Conservation (phyloP, 2,329 filamentous ascomycete species). For the Pyricularia sp. region DNA sequence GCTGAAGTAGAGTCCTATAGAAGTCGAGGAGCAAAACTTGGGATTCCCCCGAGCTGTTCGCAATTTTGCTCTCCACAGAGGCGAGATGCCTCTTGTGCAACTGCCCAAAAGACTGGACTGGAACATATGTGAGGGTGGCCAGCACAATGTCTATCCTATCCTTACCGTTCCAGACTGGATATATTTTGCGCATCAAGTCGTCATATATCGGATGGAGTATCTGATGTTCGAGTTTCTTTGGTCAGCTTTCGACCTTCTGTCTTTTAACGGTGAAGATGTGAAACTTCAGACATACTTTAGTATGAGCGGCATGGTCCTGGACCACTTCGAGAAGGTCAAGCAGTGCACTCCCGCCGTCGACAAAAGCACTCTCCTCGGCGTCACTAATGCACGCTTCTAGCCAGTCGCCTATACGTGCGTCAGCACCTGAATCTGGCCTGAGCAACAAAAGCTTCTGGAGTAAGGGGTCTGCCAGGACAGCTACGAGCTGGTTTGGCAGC, state of each 20-base stretch:
- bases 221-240: neutral
- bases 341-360: conserved; percentile 22
- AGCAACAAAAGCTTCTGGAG: conserved; percentile 70
- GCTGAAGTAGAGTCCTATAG: conserved; percentile 57
- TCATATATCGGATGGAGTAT: neutral
- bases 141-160: conserved; percentile 45
- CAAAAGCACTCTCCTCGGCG: conserved; percentile 37
- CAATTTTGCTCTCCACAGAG: conserved; percentile 39
- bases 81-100: conserved; percentile 38
- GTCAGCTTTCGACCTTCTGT: neutral
- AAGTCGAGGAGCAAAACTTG: conserved; percentile 54
- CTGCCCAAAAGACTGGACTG: conserved; percentile 46
- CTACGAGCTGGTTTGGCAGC: conserved; percentile 71
- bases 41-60: conserved; percentile 39
- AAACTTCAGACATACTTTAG: conserved; percentile 35
- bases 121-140: conserved; percentile 45
- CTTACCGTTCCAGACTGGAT: conserved; percentile 47
- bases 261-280: neutral
- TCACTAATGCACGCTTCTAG: conserved; percentile 46
- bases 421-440: conserved; percentile 42
- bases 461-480: conserved; percentile 65
- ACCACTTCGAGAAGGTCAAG: conserved; percentile 46
- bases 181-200: neutral
- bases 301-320: conserved; percentile 43
- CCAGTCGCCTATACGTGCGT: conserved; percentile 49